Percentiles rank a stretch among this genome's conserved stretches.
Conservation (phyloP, 1,284 basidiomycete genomes). For the Ustilago esculenta region DNA sequence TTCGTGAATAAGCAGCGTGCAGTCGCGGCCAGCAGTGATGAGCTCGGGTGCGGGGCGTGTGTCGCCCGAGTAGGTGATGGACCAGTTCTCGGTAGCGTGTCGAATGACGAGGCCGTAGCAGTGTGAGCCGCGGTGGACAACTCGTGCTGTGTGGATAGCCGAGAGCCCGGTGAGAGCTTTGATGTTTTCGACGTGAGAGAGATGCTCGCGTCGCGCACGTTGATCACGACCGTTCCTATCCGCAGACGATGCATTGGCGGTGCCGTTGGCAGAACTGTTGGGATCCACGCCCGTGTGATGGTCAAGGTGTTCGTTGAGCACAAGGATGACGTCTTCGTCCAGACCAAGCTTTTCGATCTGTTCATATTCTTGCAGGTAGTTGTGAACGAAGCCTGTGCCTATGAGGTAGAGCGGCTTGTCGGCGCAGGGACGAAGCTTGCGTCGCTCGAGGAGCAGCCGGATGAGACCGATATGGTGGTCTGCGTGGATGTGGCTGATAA, state of each 20-base stretch:
- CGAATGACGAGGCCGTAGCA: constrained; percentile 54
- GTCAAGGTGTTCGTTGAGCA: constrained; percentile 52
- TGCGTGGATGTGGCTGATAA: constrained; percentile 88
- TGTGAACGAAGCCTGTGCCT: constrained; percentile 72
- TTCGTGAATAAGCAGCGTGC: constrained; percentile 90
- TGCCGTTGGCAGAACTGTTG: neutral
- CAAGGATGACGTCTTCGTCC: constrained; percentile 69
- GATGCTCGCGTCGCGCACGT: constrained; percentile 10
- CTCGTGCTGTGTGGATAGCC: constrained; percentile 44
- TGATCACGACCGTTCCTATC: constrained; percentile 10
- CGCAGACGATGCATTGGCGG: neutral
- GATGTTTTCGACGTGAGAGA: constrained; percentile 18
- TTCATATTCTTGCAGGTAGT: constrained; percentile 76
- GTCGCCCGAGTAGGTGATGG: constrained; percentile 78
- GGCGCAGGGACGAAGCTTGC: constrained; percentile 70
- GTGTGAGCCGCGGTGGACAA: constrained; percentile 30
- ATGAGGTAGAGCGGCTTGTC: constrained; percentile 75
- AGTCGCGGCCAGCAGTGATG: constrained; percentile 74
- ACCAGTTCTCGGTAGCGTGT: constrained; percentile 69
- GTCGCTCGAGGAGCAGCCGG: constrained; percentile 78
- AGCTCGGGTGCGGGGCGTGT: constrained; percentile 81
- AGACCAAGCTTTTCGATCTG: constrained; percentile 77
- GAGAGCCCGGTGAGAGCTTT: constrained; percentile 27
- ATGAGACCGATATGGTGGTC: constrained; percentile 90
- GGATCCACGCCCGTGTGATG: constrained; percentile 49